Percentiles rank a stretch among this genome's conserved stretches.
These are phyloP conservation scores for Cladobotryum mycophilum DNA, from an alignment of 2,329 filamentous ascomycete genomes.

Conservation along the genomic window DNA sequence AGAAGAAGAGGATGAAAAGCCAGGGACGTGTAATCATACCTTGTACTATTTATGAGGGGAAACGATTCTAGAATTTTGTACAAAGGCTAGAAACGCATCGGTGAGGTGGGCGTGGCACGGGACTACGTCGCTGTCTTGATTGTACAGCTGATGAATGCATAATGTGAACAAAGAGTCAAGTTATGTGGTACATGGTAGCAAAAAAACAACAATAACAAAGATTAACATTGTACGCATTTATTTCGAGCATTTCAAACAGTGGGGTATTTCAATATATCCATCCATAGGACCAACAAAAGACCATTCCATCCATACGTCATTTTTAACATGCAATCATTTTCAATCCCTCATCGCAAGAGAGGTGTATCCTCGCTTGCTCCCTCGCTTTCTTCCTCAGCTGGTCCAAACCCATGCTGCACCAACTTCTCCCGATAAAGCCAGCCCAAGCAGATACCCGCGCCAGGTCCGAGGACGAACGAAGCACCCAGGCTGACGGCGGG, in stretches of 20 bases:
- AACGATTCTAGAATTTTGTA: conserved; percentile 13
- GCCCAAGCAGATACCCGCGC: conserved; percentile 31
- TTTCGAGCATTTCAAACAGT: too few relatives aligned
- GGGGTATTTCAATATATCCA: neutral
- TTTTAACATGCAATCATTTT: neutral
- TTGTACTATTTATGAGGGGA: conserved; percentile 18
- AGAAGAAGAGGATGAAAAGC: neutral
- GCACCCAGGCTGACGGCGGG: conserved; percentile 26
- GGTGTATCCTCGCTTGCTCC: conserved; percentile 29
- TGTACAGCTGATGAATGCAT: neutral
- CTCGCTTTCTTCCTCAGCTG: conserved; percentile 12
- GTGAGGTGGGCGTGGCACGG: conserved; percentile 4
- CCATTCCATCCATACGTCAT: neutral
- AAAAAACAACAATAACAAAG: too few relatives aligned
- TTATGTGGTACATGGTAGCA: too few relatives aligned
- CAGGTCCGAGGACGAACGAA: conserved; percentile 30
- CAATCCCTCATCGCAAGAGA: conserved; percentile 20
- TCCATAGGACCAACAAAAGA: neutral
- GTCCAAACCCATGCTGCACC: conserved; percentile 20
- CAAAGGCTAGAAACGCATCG: conserved; percentile 10
- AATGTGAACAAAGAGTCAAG: too few relatives aligned
- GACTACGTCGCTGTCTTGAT: neutral
- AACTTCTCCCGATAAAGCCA: conserved; percentile 36
- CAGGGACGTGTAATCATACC: conserved; percentile 17
- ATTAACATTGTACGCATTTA: too few relatives aligned